Conservation (phyloP, 495 filamentous ascomycete species). For the Elasticomyces elasticus region DNA sequence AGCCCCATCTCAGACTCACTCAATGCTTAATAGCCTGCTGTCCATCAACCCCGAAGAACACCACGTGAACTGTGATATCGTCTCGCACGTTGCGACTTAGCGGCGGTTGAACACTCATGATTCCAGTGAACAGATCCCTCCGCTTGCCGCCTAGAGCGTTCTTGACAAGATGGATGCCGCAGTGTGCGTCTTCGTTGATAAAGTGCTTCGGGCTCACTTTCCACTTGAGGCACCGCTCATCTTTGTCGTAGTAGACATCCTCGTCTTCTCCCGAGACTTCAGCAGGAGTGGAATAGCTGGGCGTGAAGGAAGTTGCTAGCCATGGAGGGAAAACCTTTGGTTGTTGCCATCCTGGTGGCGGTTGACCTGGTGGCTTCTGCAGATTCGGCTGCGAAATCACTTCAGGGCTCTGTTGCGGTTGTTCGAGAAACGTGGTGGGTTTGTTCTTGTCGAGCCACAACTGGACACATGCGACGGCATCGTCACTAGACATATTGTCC, state of each 20-base stretch:
- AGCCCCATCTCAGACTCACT: no score
- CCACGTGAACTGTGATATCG: conserved; percentile 55
- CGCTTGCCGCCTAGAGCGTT: conserved; percentile 50
- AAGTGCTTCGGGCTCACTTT: conserved; percentile 34
- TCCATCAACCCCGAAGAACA: conserved; percentile 41
- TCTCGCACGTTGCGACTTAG: conserved; percentile 43
- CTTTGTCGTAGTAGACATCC: conserved; percentile 13
- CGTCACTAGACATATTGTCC: conserved; percentile 48
- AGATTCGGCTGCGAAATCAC: background rate
- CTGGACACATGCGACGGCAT: conserved; percentile 50
- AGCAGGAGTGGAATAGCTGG: background rate
- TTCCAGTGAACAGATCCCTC: conserved; percentile 37
- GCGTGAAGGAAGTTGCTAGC: background rate
- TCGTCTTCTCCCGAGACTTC: conserved; percentile 2
- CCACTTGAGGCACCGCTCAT: conserved; percentile 23
- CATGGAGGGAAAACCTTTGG: background rate
- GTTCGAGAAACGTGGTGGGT: conserved; percentile 12
- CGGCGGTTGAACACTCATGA: conserved; percentile 41
- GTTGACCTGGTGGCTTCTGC: background rate
- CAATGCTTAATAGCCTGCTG: background rate
- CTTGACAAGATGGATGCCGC: conserved; percentile 49
- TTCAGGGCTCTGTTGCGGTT: background rate
- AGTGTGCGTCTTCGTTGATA: conserved; percentile 49
- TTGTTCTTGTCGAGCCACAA: conserved; percentile 41
- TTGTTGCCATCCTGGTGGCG: background rate